Base-by-base conservation (phyloP, 169 alveolate species). In the Plasmodium ovale region DNA sequence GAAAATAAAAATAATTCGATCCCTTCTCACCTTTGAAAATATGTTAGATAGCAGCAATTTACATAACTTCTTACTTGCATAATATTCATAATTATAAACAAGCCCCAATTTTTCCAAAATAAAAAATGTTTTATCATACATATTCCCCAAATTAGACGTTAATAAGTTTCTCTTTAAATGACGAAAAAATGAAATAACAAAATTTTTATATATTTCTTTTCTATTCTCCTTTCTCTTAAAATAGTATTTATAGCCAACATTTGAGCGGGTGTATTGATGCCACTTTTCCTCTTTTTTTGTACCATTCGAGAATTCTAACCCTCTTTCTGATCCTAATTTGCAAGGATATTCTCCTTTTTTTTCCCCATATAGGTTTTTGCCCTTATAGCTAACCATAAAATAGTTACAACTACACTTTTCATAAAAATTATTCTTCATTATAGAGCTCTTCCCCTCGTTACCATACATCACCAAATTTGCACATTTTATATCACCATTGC, bases 81-180 rank as follows among this genome's bases (percentile, higher is more conserved):
- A 7, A 31, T 59, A 14, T 39, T 44, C 51, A 23, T 59, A 59
- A 56, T 21, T 39, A 29, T 73, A 12, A 29, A 10, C 29, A 31
- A 59, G 37, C 39, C 73, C 87, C 6, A 73, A 73, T 58, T 73
- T 73, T 33, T n/a, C 56, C 12, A 53, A 53, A 27, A 51, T 21
- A 10, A 65, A 31, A 58, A 73, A 39, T 16, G 39, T 19, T 29
- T 39, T 44, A n/a, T 73, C 25, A 65, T 42, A 58, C 25, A 58
- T 37, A 58, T 73, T 58, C 44, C 14, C 16, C 23, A 37, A 73
- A 58, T 39, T 60, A 9, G 12, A 9, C 1, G 27, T 23, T 35
- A 71, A 53, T 29, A 31, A 12, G 33, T 71, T 59, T 44, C 16
- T 73, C 7, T 51, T 56, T 58, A 10, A 25, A 12, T 14, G 3